Base-by-base conservation (phyloP, 2,329 filamentous ascomycete species). In the Calonectria leucothoes region DNA sequence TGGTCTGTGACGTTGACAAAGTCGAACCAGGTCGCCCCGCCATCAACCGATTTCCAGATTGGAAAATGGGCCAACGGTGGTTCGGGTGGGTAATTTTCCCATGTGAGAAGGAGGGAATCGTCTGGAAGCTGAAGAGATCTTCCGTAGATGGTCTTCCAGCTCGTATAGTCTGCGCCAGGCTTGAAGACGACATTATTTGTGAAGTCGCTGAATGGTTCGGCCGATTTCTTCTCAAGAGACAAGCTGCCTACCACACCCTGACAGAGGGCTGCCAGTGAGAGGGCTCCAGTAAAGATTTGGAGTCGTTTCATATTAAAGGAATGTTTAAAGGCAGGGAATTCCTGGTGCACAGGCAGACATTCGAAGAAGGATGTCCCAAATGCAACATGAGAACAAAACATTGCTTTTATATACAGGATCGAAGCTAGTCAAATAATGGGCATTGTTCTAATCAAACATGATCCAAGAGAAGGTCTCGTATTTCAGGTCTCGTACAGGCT, bases 1-100 rank as follows among this genome's bases (percentile, higher is more conserved):
- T 89, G 86, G 79, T 94, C 93, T 3, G 89, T 85, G 10, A 94
- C 90, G 10, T 87, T 87, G 2, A 91, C 90, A 61, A 93, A 86
- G 79, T 92, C 88, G 11, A 86, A 84, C 93, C 92, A 94, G 2
- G 88, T 91, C 35, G 85, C 79, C 3, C 90, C 90, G 66, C 85
- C 82, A 79, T 92, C 89, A 15, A 78, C 83, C 33, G 87, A 90
- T 73, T 84, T 82, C 80, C 85, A 89, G 76, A 90, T 87, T 65
- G 88, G 90, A 79, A 90, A 91, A 79, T 84, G 85, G 14, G 89
- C 88, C 2, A 82, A 78, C 0, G 89, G 89, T 20, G 89, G 89
- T 76, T 91, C 86, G 2, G 87, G 87, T 45, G 85, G 86, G 81
- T 90, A 89, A 82, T 89, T 89, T 76, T 89, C 88, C 88, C 88